Base-by-base conservation (phyloP, 805 yeast genomes). In the Hanseniaspora vineae region DNA sequence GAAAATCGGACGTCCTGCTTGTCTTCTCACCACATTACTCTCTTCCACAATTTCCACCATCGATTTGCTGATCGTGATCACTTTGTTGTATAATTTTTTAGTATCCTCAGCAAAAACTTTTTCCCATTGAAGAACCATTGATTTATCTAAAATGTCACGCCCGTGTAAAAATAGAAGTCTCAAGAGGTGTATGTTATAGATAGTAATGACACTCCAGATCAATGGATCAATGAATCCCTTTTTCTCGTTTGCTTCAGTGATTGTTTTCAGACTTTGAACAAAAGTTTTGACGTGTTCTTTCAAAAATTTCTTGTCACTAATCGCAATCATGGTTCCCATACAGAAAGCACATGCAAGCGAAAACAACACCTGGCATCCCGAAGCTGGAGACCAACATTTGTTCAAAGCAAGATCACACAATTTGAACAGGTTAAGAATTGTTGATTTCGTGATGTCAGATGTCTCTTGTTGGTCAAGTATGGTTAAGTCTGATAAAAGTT, bases 201-300 rank as follows among this genome's bases (percentile, higher is more conserved):
- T 31, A 0, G 50, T 32, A 11, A 44, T 15, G 10, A 37, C 47
- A 18, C 45, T 40, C 50, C 50, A 48, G 17, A 35, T 48, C 4
- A 48, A 33, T 6, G 47, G 44, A 44, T 48, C 47, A 29, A 48
- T 44, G n/a, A 44, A 48, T 1, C 50, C 47, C 18, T 14, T 31
- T 37, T 37, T 32, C 2, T n/a, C 37, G 3, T 42, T 6, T 4
- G 33, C 17, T 5, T 17, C 35, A 1, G 37, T 35, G 5, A 44
- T 3, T n/a, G 37, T 13, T 32, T 44, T 48, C 6, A 48, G 23
- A 10, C 35, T 39, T 20, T 44, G 31, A n/a, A 48, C 20, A 11
- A 48, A 29, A 14, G 31, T 15, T 9, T 44, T 18, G 14, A 40
- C 31, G 20, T 48, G 40, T 15, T 42, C 20, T 19, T 44, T 39